phyloP scores from a whole-genome alignment of 2,329 filamentous ascomycete genomes.

The Colletotrichum echinochloae region DNA sequence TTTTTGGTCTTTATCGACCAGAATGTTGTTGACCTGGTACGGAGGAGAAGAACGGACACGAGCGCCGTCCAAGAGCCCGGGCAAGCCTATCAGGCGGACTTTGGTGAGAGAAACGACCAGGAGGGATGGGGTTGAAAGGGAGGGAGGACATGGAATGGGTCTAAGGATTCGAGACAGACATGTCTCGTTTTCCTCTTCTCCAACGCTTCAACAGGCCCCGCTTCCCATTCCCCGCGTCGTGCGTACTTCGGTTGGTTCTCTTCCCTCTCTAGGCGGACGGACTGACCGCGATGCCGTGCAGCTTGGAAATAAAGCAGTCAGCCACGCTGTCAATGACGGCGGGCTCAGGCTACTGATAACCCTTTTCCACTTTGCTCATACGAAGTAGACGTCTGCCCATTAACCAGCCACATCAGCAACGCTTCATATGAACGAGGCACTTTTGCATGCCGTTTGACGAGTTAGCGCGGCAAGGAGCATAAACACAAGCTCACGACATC shows the following conservation, averaged over 20 bases:
- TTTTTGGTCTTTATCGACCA: background rate
- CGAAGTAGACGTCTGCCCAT: background rate
- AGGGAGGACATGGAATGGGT: background rate
- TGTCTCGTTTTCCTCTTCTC: background rate
- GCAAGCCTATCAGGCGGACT: background rate
- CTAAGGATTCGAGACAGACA: background rate
- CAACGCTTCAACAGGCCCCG: background rate
- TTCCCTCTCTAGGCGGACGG: background rate
- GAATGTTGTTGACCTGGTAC: background rate
- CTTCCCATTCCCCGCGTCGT: slow-evolving; percentile 11
- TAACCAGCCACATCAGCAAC: background rate
- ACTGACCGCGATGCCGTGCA: background rate
- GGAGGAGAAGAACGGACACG: background rate
- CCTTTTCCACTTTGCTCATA: background rate
- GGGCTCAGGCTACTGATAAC: background rate
- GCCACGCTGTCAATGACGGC: background rate
- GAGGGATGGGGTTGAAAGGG: background rate
- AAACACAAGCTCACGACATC: background rate
- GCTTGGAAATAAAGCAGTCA: background rate
- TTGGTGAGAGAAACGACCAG: background rate
- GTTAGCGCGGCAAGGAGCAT: background rate
- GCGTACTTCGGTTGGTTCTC: background rate
- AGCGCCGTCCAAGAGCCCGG: background rate
- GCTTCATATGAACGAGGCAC: background rate
- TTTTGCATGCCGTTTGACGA: background rate